Evolutionary conservation across 768 basidiomycete species (phyloP).

Genomic region (Rhodotorula graminis): DNA sequence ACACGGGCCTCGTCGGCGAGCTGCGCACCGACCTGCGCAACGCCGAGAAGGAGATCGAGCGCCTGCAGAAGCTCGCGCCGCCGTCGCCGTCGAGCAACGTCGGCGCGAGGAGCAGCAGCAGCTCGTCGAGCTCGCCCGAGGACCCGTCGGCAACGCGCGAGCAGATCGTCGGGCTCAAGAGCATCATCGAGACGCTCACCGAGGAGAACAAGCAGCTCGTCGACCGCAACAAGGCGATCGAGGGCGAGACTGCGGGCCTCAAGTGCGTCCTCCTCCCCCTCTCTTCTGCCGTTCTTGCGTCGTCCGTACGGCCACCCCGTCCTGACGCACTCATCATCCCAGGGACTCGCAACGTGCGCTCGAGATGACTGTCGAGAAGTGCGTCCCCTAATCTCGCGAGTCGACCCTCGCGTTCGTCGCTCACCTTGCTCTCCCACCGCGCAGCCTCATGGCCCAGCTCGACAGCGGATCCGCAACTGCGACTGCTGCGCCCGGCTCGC

Average conservation of each 20-base stretch:
- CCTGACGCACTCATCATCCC: neutral
- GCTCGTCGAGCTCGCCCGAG: conserved; percentile 28
- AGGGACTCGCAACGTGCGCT: conserved; percentile 67
- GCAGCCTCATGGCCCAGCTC: conserved; percentile 36
- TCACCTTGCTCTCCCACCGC: neutral
- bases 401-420: too few relatives aligned
- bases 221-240: conserved; percentile 66
- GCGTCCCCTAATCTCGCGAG: conserved; percentile 46
- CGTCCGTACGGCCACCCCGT: too few relatives aligned
- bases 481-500: neutral
- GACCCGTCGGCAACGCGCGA: conserved; percentile 48
- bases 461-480: neutral
- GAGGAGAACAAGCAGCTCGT: conserved; percentile 71
- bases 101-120: conserved; percentile 1
- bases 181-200: conserved; percentile 81
- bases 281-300: too few relatives aligned
- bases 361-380: conserved; percentile 67
- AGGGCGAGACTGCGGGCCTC: conserved; percentile 54
- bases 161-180: conserved; percentile 78
- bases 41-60: conserved; percentile 42
- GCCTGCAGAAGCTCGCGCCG: conserved; percentile 14
- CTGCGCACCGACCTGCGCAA: conserved; percentile 38
- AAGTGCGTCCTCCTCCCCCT: neutral
- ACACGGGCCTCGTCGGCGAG: conserved; percentile 10
- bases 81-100: neutral